These are phyloP conservation scores for Coniochaeta sp. DNA, from an alignment of 2,329 filamentous ascomycete genomes.

Conservation along the genomic window DNA sequence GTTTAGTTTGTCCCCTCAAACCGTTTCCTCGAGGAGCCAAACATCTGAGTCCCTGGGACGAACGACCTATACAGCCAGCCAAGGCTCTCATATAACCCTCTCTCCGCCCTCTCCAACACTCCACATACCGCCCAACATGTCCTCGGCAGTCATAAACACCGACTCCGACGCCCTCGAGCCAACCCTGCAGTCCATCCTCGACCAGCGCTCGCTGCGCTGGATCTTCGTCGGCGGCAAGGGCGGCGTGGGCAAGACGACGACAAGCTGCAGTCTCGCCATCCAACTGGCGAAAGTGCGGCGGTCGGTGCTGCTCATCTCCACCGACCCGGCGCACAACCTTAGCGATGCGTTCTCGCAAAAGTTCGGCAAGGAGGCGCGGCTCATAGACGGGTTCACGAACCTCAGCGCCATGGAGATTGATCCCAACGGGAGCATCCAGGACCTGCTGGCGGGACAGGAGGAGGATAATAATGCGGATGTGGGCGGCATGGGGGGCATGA, in stretches of 20 bases:
- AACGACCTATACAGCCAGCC: too few relatives aligned
- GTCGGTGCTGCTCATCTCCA: slow-evolving; percentile 95
- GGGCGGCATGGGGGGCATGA: slow-evolving; percentile 82
- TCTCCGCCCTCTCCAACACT: too few relatives aligned
- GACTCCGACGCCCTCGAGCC: slow-evolving; percentile 76
- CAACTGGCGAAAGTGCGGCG: slow-evolving; percentile 93
- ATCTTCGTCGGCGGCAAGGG: slow-evolving; percentile 99
- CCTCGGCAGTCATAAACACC: slow-evolving; percentile 43
- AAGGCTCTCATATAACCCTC: too few relatives aligned
- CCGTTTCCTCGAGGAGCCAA: too few relatives aligned
- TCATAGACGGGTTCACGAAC: slow-evolving; percentile 87
- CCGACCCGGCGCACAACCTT: slow-evolving; percentile 95
- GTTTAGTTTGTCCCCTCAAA: too few relatives aligned
- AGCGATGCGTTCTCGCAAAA: slow-evolving; percentile 98
- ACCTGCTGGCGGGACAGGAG: slow-evolving; percentile 71
- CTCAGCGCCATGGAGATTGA: slow-evolving; percentile 99
- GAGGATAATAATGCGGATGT: slow-evolving; percentile 59
- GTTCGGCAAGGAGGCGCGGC: slow-evolving; percentile 95
- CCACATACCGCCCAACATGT: slow-evolving; percentile 22
- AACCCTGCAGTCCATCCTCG: slow-evolving; percentile 86
- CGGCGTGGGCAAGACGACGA: slow-evolving; percentile 98
- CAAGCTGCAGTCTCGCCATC: slow-evolving; percentile 95
- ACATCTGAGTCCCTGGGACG: too few relatives aligned
- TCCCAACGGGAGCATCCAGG: slow-evolving; percentile 95
- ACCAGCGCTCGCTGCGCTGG: slow-evolving; percentile 94